These are phyloP conservation scores for Puccinia horiana DNA, from an alignment of 1,284 basidiomycete species.

Conservation along the genomic window DNA sequence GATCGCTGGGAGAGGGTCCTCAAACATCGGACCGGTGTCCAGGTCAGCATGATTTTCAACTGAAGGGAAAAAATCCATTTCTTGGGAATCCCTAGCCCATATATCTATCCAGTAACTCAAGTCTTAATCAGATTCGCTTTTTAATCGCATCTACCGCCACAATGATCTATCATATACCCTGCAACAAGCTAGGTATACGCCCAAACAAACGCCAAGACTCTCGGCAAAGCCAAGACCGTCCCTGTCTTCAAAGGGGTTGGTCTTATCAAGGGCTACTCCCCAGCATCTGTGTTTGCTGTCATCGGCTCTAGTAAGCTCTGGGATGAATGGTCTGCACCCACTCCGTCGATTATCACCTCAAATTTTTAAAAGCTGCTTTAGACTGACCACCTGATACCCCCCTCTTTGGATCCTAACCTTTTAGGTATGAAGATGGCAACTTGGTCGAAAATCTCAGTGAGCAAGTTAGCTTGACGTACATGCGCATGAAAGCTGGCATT, in stretches of 20 bases:
- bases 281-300: slow-evolving; percentile 54
- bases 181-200: slow-evolving; percentile 39
- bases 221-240: slow-evolving; percentile 34
- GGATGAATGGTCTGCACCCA: slow-evolving; percentile 54
- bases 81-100: neutral
- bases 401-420: neutral
- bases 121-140: neutral
- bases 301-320: slow-evolving; percentile 54
- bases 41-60: slow-evolving; percentile 20
- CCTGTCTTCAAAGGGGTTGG: slow-evolving; percentile 52
- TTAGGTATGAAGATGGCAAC: slow-evolving; percentile 54
- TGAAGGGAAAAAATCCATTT: neutral
- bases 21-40: slow-evolving; percentile 46
- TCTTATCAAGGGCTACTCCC: slow-evolving; percentile 53
- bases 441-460: slow-evolving; percentile 55
- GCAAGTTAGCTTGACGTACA: slow-evolving; percentile 55
- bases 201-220: slow-evolving; percentile 32
- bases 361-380: neutral
- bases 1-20: slow-evolving; percentile 30
- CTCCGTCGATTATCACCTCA: neutral
- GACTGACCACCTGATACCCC: neutral
- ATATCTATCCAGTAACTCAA: neutral
- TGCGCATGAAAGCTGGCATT: slow-evolving; percentile 55
- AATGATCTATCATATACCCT: neutral
- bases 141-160: neutral